Conservation (phyloP, 2,329 filamentous ascomycete genomes). For the Alternaria ventricosa region DNA sequence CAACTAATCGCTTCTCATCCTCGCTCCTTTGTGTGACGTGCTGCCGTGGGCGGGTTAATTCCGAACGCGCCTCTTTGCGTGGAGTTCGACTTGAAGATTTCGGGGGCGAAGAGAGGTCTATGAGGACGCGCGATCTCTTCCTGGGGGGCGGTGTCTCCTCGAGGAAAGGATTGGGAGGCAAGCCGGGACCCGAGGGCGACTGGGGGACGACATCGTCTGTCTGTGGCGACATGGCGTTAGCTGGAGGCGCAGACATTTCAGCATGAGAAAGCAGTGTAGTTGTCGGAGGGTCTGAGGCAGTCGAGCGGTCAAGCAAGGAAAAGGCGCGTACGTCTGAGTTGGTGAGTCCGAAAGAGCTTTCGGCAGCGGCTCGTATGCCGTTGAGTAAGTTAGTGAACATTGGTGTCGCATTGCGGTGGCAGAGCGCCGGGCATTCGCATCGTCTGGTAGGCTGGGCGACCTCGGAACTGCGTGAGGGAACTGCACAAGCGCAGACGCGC, state of each 20-base stretch:
- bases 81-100: background rate
- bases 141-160: constrained; percentile 5
- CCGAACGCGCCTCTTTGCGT: background rate
- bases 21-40: constrained; percentile 7
- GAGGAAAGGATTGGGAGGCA: constrained; percentile 11
- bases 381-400: constrained; percentile 11
- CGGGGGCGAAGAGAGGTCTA: constrained; percentile 22
- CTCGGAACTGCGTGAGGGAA: background rate
- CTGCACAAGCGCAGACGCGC: constrained; percentile 14
- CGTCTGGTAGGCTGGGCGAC: background rate
- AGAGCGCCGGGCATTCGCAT: constrained; percentile 8
- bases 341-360: constrained; percentile 1
- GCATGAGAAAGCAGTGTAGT: background rate
- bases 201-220: constrained; percentile 23
- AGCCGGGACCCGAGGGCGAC: constrained; percentile 1
- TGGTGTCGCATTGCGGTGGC: constrained; percentile 13
- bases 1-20: constrained; percentile 22
- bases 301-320: constrained; percentile 1
- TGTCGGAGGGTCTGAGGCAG: background rate
- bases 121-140: background rate
- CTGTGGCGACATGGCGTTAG: constrained; percentile 31
- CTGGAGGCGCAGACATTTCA: background rate
- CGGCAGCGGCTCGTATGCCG: constrained; percentile 9
- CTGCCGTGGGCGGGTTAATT: background rate
- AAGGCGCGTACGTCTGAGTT: constrained; percentile 14